phyloP scores from a whole-genome alignment of 139 green algal species.

The Chlamydomonas applanata region DNA sequence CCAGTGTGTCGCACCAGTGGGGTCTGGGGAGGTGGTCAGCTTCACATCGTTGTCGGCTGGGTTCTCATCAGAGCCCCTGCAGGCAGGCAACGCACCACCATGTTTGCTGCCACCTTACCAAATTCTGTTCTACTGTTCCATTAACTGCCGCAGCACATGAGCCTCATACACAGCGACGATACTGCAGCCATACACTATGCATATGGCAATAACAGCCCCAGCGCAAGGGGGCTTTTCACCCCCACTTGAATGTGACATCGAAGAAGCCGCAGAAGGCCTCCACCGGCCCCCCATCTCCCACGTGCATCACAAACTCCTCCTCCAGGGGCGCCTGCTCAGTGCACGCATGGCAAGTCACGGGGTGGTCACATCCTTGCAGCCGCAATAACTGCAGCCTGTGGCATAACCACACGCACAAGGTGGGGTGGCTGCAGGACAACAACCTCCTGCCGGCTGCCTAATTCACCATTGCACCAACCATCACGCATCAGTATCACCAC shows the following conservation, averaged over 20 bases:
- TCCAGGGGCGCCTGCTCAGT: slow-evolving; percentile 36
- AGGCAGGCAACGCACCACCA: neutral
- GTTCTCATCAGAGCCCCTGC: slow-evolving; percentile 49
- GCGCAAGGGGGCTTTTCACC: neutral
- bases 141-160: no score
- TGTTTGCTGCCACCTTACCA: no score
- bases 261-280: slow-evolving; percentile 89
- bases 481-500: no score
- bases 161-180: no score
- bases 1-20: slow-evolving; percentile 89
- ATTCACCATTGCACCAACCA: no score
- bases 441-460: no score
- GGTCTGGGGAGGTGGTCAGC: slow-evolving; percentile 85
- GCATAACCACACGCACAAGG: no score
- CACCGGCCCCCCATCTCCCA: slow-evolving; percentile 67
- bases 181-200: no score
- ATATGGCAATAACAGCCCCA: neutral
- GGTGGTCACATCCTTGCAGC: no score
- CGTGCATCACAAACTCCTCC: slow-evolving; percentile 45
- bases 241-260: slow-evolving; percentile 73
- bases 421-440: no score
- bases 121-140: no score
- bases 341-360: slow-evolving; percentile 64
- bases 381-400: no score
- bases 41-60: slow-evolving; percentile 65